Evolutionary conservation across 805 yeast genomes (phyloP).

Genomic region (Nematodospora valgi): DNA sequence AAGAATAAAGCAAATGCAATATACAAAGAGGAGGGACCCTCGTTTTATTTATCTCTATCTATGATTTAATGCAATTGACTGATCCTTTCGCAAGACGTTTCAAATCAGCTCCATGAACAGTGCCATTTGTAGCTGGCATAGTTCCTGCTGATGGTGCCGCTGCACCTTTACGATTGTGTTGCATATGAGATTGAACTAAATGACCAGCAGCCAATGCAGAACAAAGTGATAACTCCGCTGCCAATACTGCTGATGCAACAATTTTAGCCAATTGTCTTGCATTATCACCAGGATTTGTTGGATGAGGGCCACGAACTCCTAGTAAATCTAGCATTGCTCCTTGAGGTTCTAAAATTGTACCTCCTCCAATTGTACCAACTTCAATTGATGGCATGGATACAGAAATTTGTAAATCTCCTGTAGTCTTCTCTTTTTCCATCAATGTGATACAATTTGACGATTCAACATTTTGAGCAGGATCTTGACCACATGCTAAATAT

Average conservation of each 20-base stretch:
- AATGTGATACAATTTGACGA: conserved; percentile 95
- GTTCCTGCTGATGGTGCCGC: conserved; percentile 22
- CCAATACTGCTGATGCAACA: conserved; percentile 91
- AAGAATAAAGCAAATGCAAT: too few species aligned
- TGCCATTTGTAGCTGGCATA: not conserved
- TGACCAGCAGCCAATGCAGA: conserved; percentile 99
- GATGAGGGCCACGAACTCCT: conserved; percentile 95
- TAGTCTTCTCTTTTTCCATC: conserved; percentile 58
- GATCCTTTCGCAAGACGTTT: conserved; percentile 65
- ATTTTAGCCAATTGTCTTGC: conserved; percentile 90
- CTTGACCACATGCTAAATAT: conserved; percentile 94
- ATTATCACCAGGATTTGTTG: conserved; percentile 89
- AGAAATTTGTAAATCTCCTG: conserved; percentile 81
- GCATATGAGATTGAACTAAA: conserved; percentile 96
- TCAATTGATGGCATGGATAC: conserved; percentile 99
- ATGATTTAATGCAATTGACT: conserved; percentile 69
- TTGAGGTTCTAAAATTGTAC: conserved; percentile 96
- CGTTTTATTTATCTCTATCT: conserved; percentile 10
- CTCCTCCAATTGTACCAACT: conserved; percentile 99
- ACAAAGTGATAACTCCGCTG: conserved; percentile 92
- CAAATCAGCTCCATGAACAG: conserved; percentile 17
- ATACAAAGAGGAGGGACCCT: too few species aligned
- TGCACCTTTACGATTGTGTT: conserved; percentile 75
- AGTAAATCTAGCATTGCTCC: conserved; percentile 91
- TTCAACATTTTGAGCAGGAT: conserved; percentile 99